Percentiles rank a stretch among this genome's conserved stretches.
phyloP scores from a whole-genome alignment of 108 stramenopile genomes.

The Skeletonema grethae region DNA sequence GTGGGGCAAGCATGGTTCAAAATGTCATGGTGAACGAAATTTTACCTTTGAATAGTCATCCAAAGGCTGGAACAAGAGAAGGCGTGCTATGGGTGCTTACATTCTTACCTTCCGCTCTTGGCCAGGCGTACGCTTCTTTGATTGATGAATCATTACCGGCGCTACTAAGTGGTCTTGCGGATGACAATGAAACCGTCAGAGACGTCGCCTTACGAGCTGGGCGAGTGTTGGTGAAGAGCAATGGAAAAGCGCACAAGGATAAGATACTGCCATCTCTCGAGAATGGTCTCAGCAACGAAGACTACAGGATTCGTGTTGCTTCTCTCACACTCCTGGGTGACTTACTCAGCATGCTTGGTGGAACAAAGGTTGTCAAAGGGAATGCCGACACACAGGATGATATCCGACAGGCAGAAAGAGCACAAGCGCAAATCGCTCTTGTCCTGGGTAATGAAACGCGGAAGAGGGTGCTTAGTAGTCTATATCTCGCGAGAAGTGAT shows the following conservation, averaged over 20 bases:
- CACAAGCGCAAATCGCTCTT: slow-evolving; percentile 88
- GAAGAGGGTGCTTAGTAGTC: slow-evolving; percentile 84
- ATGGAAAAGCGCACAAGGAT: slow-evolving; percentile 89
- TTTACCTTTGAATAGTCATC: slow-evolving; percentile 86
- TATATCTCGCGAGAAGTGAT: slow-evolving; percentile 95
- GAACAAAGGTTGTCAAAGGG: slow-evolving; percentile 83
- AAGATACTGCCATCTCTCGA: slow-evolving; percentile 95
- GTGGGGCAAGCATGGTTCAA: slow-evolving; percentile 67
- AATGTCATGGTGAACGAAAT: slow-evolving; percentile 88
- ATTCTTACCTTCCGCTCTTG: slow-evolving; percentile 94
- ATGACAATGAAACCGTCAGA: slow-evolving; percentile 92
- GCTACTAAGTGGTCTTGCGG: slow-evolving; percentile 93
- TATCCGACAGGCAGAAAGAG: slow-evolving; percentile 81
- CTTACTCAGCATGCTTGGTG: slow-evolving; percentile 93
- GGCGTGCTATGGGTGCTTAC: slow-evolving; percentile 99
- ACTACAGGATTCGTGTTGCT: slow-evolving; percentile 94
- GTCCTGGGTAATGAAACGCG: slow-evolving; percentile 82
- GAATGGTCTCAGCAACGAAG: slow-evolving; percentile 87
- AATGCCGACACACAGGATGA: slow-evolving; percentile 91
- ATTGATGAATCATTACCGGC: slow-evolving; percentile 91
- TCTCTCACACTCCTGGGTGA: slow-evolving; percentile 95
- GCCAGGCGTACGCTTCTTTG: slow-evolving; percentile 82
- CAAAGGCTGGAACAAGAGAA: slow-evolving; percentile 90
- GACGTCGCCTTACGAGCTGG: slow-evolving; percentile 97
- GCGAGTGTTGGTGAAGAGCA: slow-evolving; percentile 90